Evolutionary conservation across 73 alveolate species (phyloP), one percentile per base, ranked within the genome.

Genomic region (Urostyla sp.): DNA sequence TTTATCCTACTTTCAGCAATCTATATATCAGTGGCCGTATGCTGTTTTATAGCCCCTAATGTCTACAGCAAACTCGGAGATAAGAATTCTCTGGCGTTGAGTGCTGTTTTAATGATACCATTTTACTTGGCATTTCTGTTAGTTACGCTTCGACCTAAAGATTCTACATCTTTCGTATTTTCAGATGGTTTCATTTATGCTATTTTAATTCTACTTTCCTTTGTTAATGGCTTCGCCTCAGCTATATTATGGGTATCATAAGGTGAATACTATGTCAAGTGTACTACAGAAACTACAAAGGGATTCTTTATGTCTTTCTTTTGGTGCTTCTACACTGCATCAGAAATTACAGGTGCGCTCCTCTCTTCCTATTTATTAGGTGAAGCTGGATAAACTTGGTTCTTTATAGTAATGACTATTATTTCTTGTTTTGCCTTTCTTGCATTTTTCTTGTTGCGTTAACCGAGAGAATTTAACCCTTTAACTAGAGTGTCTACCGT

Each of bases 221-320:
- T 75, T 11, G 10, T 36, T 21, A 31, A 40, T 36, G 87, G 87
- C 1, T 34, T 55, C 43, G 87, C 80, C 8, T 52, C 69, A 35
- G 53, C 50, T 31, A 24, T 59, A 11, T 6, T 75, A 0, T 56
- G 67, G 78, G 79, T 75, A 11, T 59, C 53, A 5, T 30, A 36
- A 40, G 80, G 80, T 1, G 10, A 21, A 10, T 66, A 66, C 44
- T 24, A 57, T 11, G 35, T 55, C 6, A 60, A 75, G 30, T 75
- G 87, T 75, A 79, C 87, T 0, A 75, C 73, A 37, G 87, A 36
- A 20, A 58, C 43, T 13, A 66, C 51, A 20, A 53, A 74, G 20
- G 86, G 75, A 55, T 21, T 36, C 1, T 54, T 48, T n/a, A 26
- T 48, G 28, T 30, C 46, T 10, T 24, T 13, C 7, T 54, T 55